A percentile compares a stretch with the other conserved stretches of the same genome.
Conservation (phyloP, 2,329 filamentous ascomycete genomes). For the Fusarium marasasianum region DNA sequence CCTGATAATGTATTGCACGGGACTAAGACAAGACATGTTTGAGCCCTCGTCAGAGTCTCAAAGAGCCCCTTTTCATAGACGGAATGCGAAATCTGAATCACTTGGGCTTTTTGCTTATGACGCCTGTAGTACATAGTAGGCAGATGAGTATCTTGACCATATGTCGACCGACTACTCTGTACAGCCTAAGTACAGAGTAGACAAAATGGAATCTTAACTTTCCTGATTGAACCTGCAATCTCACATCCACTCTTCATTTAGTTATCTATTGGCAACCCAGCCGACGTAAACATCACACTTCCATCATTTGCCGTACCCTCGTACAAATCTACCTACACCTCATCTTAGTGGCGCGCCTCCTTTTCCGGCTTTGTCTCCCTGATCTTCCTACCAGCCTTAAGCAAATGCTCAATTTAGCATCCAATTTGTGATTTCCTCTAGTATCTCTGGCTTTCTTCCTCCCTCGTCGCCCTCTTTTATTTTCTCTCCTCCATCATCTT, state of each 20-base stretch:
- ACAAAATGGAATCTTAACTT: constrained; percentile 16
- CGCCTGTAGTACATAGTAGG: background rate
- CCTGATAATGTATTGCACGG: background rate
- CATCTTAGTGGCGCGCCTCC: constrained; percentile 37
- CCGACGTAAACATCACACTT: constrained; percentile 8
- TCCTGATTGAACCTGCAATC: constrained; percentile 17
- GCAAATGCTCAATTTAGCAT: constrained; percentile 11
- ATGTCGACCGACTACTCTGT: background rate
- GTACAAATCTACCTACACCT: background rate
- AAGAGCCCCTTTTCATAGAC: background rate
- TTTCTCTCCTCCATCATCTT: background rate
- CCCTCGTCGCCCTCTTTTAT: background rate
- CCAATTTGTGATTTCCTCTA: background rate
- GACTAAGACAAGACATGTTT: background rate
- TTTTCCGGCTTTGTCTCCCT: constrained; percentile 35
- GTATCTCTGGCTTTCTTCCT: background rate
- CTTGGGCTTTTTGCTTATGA: background rate
- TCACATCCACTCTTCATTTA: constrained; percentile 3
- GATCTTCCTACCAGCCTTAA: constrained; percentile 18
- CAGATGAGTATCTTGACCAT: background rate
- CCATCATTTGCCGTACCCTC: constrained; percentile 19
- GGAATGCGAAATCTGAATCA: constrained; percentile 26
- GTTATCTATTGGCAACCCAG: background rate
- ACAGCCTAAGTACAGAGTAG: background rate
- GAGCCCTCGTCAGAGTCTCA: background rate